Conservation (phyloP, 1,139 yeast genomes). For the Candida sanyaensis region DNA sequence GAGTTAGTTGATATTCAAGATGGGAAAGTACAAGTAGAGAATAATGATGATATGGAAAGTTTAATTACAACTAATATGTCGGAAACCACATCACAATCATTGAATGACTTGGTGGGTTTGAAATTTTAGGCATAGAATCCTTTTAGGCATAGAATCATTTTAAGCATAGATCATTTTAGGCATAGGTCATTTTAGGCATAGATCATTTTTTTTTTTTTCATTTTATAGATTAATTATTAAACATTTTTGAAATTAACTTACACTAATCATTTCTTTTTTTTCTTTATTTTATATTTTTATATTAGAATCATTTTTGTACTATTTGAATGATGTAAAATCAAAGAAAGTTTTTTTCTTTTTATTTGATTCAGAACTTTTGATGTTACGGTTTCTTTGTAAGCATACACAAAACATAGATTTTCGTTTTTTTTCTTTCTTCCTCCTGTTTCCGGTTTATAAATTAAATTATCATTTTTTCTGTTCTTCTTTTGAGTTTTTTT, state of each 20-base stretch:
- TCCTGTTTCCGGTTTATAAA: no score
- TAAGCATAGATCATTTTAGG: conserved; percentile 8
- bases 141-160: conserved; percentile 11
- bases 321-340: background rate
- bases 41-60: conserved; percentile 7
- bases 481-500: background rate
- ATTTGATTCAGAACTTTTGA: no score
- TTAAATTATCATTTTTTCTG: no score
- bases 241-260: no score
- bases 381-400: no score
- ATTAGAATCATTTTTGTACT: conserved; percentile 1
- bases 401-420: no score
- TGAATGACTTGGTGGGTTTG: conserved; percentile 14
- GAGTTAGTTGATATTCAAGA: background rate
- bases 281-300: no score
- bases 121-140: conserved; percentile 8
- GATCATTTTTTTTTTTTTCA: no score
- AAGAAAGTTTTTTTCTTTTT: no score
- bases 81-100: conserved; percentile 8
- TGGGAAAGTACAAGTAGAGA: conserved; percentile 3
- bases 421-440: no score
- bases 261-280: background rate
- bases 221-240: no score
- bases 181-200: conserved; percentile 6
- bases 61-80: conserved; percentile 3